A percentile compares a stretch with the other conserved stretches of the same genome.
Conservation (phyloP, 305 asterid genomes). For the Stenogyne calaminthoides region DNA sequence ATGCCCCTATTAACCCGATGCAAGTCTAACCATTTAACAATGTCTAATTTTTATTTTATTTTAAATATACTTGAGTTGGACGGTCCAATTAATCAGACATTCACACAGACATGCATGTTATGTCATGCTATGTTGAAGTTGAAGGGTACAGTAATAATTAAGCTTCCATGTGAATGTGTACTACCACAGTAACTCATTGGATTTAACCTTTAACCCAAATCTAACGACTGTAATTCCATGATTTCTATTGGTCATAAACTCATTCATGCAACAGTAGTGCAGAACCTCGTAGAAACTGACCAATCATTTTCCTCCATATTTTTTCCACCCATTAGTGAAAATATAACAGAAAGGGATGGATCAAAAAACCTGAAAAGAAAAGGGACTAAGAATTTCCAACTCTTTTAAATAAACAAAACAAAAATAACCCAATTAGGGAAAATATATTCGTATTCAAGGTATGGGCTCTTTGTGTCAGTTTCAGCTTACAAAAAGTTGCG, state of each 20-base stretch:
- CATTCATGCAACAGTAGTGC: constrained; percentile 17
- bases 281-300: constrained; percentile 18
- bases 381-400: background rate
- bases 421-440: constrained; percentile 19
- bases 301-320: background rate
- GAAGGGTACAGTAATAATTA: background rate
- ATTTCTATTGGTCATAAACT: constrained; percentile 32
- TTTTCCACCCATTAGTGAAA: constrained; percentile 29
- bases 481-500: background rate
- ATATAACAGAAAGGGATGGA: constrained; percentile 27
- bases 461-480: constrained; percentile 26
- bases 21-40: no score
- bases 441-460: background rate
- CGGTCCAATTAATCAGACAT: no score
- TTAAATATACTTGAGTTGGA: no score
- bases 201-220: constrained; percentile 35
- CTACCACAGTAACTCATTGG: constrained; percentile 25
- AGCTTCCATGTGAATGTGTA: background rate
- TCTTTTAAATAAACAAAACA: constrained; percentile 16
- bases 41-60: no score
- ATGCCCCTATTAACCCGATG: no score
- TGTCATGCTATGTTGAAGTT: no score
- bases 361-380: constrained; percentile 7
- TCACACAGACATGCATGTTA: no score
- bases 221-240: constrained; percentile 25